Evolutionary conservation across 75 land plant species (phyloP), one percentile per base, ranked within the genome.

Genomic region (Sequoiadendron giganteum): DNA sequence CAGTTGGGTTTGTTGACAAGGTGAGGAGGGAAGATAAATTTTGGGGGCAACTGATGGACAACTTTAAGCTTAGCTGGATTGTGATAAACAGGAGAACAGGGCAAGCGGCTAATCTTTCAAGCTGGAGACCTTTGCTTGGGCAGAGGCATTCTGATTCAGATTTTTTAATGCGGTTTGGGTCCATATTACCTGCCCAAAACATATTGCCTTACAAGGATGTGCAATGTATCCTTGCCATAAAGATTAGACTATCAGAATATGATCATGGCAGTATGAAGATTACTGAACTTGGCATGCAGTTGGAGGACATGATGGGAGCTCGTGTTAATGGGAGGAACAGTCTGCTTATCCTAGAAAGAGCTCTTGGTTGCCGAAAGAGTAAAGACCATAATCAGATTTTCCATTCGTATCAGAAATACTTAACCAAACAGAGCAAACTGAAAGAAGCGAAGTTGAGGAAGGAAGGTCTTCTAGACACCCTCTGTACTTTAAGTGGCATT

Each of bases 1-100:
- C 61, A 32, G 39, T 76, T 4, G 77, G 76, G 0, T 86, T n/a
- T 88, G 72, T 89, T 30, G 91, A 89, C 15, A 85, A 86, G 18
- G 90, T 75, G 16, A 21, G 0, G 30, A 91, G 87, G 84, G 85
- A 87, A 13, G 92, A 91, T 5, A 58, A 75, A 2, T 39, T 92
- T 19, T 92, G 89, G 92, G 90, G 75, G 45, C 79, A 86, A 21
- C 8, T 90, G 77, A 68, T 73, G 18, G 92, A 88, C 34, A 85
- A 90, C 38, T 52, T 90, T 70, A 87, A 84, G 30, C 85, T 88
- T 4, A 92, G 92, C 81, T 92, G 92, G 92, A 92, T 92, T 19
- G 39, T 92, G 28, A 86, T 92, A 32, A 87, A 90, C 85, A 88
- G 55, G 86, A 68, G 18, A 52, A 52, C 55, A 52, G 55, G 55